Evolutionary conservation across 1,284 basidiomycete species (phyloP).

Genomic region (Moesziomyces globuligerus): DNA sequence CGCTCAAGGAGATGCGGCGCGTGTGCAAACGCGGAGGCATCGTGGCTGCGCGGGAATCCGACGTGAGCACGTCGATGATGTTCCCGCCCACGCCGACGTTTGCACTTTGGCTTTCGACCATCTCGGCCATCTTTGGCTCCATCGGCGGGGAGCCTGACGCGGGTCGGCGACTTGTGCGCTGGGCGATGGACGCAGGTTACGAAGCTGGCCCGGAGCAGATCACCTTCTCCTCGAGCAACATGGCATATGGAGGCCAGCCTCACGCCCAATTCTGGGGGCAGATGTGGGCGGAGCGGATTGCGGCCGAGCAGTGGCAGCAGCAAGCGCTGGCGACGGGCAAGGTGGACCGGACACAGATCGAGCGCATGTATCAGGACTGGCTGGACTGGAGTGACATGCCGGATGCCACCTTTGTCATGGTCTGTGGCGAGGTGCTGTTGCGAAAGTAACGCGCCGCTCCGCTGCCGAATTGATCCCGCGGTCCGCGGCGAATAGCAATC

Average conservation of each 20-base stretch:
- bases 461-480: too few relatives aligned
- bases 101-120: constrained; percentile 14
- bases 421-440: constrained; percentile 37
- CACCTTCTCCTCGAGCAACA: constrained; percentile 31
- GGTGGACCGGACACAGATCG: constrained; percentile 11
- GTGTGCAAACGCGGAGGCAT: constrained; percentile 36
- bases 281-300: constrained; percentile 30
- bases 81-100: constrained; percentile 14
- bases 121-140: constrained; percentile 16
- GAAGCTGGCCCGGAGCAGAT: constrained; percentile 9
- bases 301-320: constrained; percentile 22
- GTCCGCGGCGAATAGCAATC: too few relatives aligned
- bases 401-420: constrained; percentile 26
- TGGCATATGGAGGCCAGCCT: constrained; percentile 26
- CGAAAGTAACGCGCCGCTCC: constrained; percentile 12
- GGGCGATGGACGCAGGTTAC: constrained; percentile 36
- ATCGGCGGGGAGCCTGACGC: constrained; percentile 35
- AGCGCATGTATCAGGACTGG: constrained; percentile 20
- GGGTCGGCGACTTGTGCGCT: constrained; percentile 27
- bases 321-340: constrained; percentile 24
- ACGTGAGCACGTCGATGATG: constrained; percentile 13
- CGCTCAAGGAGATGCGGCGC: constrained; percentile 35
- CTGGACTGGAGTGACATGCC: constrained; percentile 15
- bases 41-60: constrained; percentile 32
- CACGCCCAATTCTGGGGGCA: constrained; percentile 29